Conservation (phyloP, 2,329 filamentous ascomycete genomes). For the Neospermospora avenae region DNA sequence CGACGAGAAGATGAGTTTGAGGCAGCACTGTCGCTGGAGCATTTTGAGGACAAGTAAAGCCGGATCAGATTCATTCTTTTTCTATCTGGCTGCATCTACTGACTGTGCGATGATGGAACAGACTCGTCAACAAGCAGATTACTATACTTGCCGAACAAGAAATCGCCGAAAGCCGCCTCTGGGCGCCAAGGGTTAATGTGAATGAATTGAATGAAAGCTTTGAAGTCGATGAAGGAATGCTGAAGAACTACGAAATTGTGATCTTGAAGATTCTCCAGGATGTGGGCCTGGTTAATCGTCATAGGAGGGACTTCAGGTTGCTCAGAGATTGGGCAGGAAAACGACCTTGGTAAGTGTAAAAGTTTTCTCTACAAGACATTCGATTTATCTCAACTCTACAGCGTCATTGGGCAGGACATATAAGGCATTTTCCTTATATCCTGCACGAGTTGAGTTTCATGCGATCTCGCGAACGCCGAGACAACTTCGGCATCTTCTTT, state of each 20-base stretch:
- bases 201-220: background rate
- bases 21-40: conserved; percentile 1
- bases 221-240: background rate
- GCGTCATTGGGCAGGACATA: too few species aligned
- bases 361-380: background rate
- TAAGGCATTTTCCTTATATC: too few species aligned
- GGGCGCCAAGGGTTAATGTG: background rate
- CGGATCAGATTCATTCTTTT: background rate
- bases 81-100: background rate
- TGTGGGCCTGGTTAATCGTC: conserved; percentile 16
- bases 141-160: conserved; percentile 8
- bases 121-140: conserved; percentile 22
- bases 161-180: background rate
- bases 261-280: conserved; percentile 3
- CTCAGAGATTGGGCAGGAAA: conserved; percentile 18
- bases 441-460: too few species aligned
- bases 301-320: conserved; percentile 17
- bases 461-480: too few species aligned
- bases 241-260: background rate
- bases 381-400: too few species aligned
- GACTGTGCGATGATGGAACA: conserved; percentile 5
- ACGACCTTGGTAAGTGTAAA: conserved; percentile 17
- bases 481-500: too few species aligned
- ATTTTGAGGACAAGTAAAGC: conserved; percentile 7
- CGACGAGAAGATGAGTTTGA: conserved; percentile 1